Conservation (phyloP, 2,329 filamentous ascomycete species). For the Blumeriella jaapii region DNA sequence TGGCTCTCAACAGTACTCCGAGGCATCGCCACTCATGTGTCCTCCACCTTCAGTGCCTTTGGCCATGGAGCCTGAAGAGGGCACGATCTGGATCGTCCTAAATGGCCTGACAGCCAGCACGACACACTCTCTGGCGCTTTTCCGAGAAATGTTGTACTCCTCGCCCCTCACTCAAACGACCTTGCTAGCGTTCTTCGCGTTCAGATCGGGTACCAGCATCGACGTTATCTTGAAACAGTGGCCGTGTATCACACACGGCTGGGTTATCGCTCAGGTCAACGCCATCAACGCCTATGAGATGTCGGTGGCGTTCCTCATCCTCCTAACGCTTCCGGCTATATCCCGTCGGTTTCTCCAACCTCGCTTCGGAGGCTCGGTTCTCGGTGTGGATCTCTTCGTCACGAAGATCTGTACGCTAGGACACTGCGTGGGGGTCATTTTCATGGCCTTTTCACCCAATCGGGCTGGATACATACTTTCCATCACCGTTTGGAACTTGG, state of each 20-base stretch:
- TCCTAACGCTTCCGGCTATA: conserved; percentile 10
- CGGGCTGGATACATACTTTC: conserved; percentile 5
- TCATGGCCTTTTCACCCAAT: conserved; percentile 8
- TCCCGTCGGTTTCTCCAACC: conserved; percentile 6
- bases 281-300: conserved; percentile 9
- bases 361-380: conserved; percentile 1
- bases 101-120: conserved; percentile 3
- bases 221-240: conserved; percentile 11
- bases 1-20: conserved; percentile 3
- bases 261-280: conserved; percentile 12
- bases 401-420: conserved; percentile 3
- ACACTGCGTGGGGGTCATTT: conserved; percentile 3
- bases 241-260: conserved; percentile 8
- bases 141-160: conserved; percentile 6
- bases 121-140: conserved; percentile 4
- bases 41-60: not conserved
- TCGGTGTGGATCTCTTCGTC: conserved; percentile 9
- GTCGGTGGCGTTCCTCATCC: conserved; percentile 6
- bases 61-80: not conserved
- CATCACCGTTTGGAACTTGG: conserved; percentile 6
- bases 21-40: conserved; percentile 4
- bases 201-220: conserved; percentile 5
- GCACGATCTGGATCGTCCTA: conserved; percentile 6
- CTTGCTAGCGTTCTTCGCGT: conserved; percentile 10
- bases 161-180: conserved; percentile 5